phyloP scores from a whole-genome alignment of 2,329 filamentous ascomycete species.

The Colletotrichum sp. region DNA sequence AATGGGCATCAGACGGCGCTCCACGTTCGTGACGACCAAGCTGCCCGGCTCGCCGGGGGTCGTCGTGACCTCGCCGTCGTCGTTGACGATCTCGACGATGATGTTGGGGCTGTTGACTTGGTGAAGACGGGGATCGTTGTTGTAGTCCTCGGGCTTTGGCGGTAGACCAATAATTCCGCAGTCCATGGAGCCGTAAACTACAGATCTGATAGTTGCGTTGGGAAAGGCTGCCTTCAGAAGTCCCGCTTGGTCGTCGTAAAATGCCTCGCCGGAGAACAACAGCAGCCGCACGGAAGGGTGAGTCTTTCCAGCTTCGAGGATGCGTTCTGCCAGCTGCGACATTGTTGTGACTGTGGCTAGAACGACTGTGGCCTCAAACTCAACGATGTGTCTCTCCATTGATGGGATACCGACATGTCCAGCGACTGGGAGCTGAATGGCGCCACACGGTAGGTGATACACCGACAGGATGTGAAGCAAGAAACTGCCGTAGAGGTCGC shows the following conservation, averaged over 20 bases:
- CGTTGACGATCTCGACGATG: slow-evolving; percentile 7
- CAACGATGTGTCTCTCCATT: slow-evolving; percentile 11
- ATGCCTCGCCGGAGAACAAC: slow-evolving; percentile 14
- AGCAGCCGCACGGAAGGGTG: slow-evolving; percentile 4
- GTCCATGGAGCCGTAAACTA: slow-evolving; percentile 18
- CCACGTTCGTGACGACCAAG: slow-evolving; percentile 9
- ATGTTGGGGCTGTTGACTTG: slow-evolving; percentile 13
- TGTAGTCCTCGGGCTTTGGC: slow-evolving; percentile 1
- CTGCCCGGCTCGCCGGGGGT: slow-evolving; percentile 1
- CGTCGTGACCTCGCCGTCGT: background rate
- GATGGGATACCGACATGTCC: slow-evolving; percentile 6
- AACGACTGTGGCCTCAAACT: slow-evolving; percentile 7
- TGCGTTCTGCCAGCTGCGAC: slow-evolving; percentile 3
- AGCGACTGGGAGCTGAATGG: slow-evolving; percentile 5
- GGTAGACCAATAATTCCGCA: slow-evolving; percentile 11
- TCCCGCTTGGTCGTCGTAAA: slow-evolving; percentile 11
- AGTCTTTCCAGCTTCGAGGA: background rate
- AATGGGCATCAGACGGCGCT: slow-evolving; percentile 15
- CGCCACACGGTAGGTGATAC: slow-evolving; percentile 2
- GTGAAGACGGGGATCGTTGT: background rate
- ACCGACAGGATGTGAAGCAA: slow-evolving; percentile 14
- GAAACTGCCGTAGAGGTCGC: slow-evolving; percentile 17
- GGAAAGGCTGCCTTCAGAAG: slow-evolving; percentile 3
- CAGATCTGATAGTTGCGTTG: background rate
- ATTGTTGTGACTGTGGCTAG: slow-evolving; percentile 10